phyloP scores from a whole-genome alignment of 768 basidiomycete species.

The Tricholoma terreum region DNA sequence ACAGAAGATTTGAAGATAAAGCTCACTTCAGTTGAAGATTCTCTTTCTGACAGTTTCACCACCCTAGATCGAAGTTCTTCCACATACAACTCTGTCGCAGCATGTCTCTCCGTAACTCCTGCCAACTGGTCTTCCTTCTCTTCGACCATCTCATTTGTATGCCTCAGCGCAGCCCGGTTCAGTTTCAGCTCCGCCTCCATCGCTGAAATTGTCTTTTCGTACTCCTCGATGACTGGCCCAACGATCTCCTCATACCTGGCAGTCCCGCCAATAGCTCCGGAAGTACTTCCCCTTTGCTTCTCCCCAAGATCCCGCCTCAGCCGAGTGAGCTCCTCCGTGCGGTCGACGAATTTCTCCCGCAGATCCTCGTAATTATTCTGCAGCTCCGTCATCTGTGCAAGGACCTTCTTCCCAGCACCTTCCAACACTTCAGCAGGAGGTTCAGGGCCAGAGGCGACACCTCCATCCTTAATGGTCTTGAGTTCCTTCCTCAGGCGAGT shows the following conservation, averaged over 20 bases:
- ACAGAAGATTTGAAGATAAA: background rate
- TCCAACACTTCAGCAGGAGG: conserved; percentile 43
- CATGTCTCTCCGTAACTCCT: conserved; percentile 62
- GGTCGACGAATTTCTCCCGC: conserved; percentile 80
- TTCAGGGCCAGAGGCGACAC: conserved; percentile 28
- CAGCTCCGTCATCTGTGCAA: conserved; percentile 78
- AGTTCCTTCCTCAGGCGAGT: conserved; percentile 84
- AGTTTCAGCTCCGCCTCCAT: conserved; percentile 92
- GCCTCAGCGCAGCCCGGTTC: conserved; percentile 80
- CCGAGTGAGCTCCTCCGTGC: conserved; percentile 84
- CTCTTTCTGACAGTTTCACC: conserved; percentile 81
- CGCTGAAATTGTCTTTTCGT: conserved; percentile 93
- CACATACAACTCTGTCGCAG: conserved; percentile 81
- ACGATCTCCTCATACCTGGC: conserved; percentile 90
- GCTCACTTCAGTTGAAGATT: conserved; percentile 86
- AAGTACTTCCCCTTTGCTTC: conserved; percentile 55
- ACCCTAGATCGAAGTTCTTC: conserved; percentile 81
- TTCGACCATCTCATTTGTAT: conserved; percentile 90
- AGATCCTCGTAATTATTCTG: conserved; percentile 85
- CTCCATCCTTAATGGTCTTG: conserved; percentile 73
- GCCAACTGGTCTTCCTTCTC: conserved; percentile 85
- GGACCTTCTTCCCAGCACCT: conserved; percentile 69
- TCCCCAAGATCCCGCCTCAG: conserved; percentile 78
- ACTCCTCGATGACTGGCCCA: conserved; percentile 97
- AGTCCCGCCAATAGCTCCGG: conserved; percentile 64